These are phyloP conservation scores for Mangifera indica DNA, from an alignment of 345 rosid genomes.

Conservation along the genomic window DNA sequence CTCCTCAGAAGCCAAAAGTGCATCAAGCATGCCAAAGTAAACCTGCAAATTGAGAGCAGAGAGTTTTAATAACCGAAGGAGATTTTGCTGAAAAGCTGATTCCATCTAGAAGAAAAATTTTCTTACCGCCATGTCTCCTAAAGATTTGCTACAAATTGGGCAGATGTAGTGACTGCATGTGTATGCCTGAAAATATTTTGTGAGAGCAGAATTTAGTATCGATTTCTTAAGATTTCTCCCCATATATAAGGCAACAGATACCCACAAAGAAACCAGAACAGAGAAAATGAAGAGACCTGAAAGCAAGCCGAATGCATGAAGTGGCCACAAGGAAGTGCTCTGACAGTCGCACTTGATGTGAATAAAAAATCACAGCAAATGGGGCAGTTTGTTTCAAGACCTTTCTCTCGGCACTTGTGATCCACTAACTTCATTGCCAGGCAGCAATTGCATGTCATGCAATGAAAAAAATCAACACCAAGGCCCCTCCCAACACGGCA, in stretches of 20 bases:
- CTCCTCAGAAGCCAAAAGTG: conserved; percentile 53
- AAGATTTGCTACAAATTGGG: conserved; percentile 62
- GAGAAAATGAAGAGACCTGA: conserved; percentile 41
- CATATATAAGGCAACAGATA: conserved; percentile 1
- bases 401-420: conserved; percentile 61
- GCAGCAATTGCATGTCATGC: conserved; percentile 68
- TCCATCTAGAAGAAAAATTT: neutral
- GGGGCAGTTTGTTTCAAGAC: conserved; percentile 62
- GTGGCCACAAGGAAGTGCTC: conserved; percentile 68
- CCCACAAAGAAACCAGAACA: neutral
- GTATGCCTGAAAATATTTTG: conserved; percentile 44
- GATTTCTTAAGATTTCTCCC: neutral
- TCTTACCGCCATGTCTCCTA: conserved; percentile 71
- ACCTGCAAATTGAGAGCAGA: conserved; percentile 32
- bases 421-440: conserved; percentile 52
- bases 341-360: conserved; percentile 53
- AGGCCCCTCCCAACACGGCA: conserved; percentile 65
- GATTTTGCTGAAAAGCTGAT: neutral
- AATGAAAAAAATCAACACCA: conserved; percentile 62
- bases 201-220: conserved; percentile 9
- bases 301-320: conserved; percentile 66
- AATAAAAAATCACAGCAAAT: conserved; percentile 59
- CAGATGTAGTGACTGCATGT: conserved; percentile 64
- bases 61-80: neutral
- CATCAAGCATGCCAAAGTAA: conserved; percentile 65